Percentiles rank a stretch among this genome's conserved stretches.
These are phyloP conservation scores for Colletotrichum phormii DNA, from an alignment of 2,329 filamentous ascomycete species.

Conservation along the genomic window DNA sequence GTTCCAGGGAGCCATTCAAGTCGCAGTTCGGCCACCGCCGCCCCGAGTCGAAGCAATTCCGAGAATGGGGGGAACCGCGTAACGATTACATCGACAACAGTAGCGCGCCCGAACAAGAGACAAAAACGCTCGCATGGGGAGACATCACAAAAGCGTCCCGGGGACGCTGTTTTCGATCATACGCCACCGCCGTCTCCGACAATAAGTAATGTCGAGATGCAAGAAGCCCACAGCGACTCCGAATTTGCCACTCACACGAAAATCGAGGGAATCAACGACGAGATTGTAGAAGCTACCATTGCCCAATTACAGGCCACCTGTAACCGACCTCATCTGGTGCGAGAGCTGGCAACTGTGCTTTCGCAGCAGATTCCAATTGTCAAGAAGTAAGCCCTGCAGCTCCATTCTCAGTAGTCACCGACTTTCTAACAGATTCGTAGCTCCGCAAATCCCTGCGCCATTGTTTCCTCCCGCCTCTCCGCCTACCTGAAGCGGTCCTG, in stretches of 20 bases:
- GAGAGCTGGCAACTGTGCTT: constrained; percentile 87
- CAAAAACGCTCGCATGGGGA: constrained; percentile 81
- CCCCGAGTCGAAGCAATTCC: constrained; percentile 37
- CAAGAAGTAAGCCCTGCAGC: constrained; percentile 78
- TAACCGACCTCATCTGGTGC: constrained; percentile 93
- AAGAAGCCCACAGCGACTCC: neutral
- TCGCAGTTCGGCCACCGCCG: constrained; percentile 64
- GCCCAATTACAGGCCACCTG: constrained; percentile 88
- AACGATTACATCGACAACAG: constrained; percentile 34
- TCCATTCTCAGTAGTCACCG: constrained; percentile 15
- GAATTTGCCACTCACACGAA: constrained; percentile 53
- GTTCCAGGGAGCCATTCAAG: constrained; percentile 76
- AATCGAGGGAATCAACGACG: constrained; percentile 88
- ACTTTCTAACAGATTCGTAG: constrained; percentile 59
- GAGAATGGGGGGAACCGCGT: constrained; percentile 36
- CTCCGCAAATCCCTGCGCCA: constrained; percentile 93
- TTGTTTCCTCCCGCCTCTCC: constrained; percentile 92
- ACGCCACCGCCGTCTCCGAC: constrained; percentile 70
- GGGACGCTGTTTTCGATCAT: constrained; percentile 65
- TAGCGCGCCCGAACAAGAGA: constrained; percentile 69
- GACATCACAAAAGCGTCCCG: constrained; percentile 36
- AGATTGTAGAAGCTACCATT: constrained; percentile 93
- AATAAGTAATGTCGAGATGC: neutral
- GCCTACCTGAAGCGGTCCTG: constrained; percentile 89
- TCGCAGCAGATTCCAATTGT: constrained; percentile 83